Base-by-base conservation (phyloP, 2,329 filamentous ascomycete species). In the Aspergillus neotritici region DNA sequence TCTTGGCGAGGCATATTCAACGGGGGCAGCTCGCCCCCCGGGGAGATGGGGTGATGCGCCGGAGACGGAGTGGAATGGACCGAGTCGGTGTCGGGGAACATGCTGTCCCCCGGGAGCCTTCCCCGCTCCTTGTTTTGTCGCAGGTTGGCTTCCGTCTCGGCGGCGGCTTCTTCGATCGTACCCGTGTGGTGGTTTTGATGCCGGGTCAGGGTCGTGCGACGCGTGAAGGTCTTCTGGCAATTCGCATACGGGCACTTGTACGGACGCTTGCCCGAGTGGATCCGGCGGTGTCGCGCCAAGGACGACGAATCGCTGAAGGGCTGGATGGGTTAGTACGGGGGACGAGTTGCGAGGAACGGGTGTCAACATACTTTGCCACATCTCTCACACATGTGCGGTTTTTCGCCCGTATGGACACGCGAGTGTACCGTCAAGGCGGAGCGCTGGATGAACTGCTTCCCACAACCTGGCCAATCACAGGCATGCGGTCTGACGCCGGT, bases 231-330 rank as follows among this genome's bases (percentile, higher is more conserved):
- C 77, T 97, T 97, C 63, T 97, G 90, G 67, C 93, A 98, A 65
- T 96, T 90, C 47, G 89, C 90, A 58, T 93, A 97, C 1, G 90
- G 90, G 69, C 93, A 98, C 67, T 95, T 95, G 74, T 97, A 98
- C 1, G 93, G 93, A 38, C 93, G 79, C 69, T 93, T 95, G 46
- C 93, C 93, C 4, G 88, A 94, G 64, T 98, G 93, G 48, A 96
- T 97, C 52, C 93, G 82, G 47, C 93, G 83, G 69, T 98, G 93
- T 43, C 93, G 80, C 11, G 93, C 93, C 15, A 98, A 75, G 13
- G 91, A 97, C 60, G 88, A 95, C 36, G 88, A 94, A 65, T 98
- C 93, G 61, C 90, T 95, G 61, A 98, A 98, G 9, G 88, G 88
- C 90, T 95, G 60, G 29, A 57, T 29, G 17, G 40, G 42, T 47